These are phyloP conservation scores for Ceratopteris richardii DNA, from an alignment of 75 land plant genomes.

Conservation along the genomic window DNA sequence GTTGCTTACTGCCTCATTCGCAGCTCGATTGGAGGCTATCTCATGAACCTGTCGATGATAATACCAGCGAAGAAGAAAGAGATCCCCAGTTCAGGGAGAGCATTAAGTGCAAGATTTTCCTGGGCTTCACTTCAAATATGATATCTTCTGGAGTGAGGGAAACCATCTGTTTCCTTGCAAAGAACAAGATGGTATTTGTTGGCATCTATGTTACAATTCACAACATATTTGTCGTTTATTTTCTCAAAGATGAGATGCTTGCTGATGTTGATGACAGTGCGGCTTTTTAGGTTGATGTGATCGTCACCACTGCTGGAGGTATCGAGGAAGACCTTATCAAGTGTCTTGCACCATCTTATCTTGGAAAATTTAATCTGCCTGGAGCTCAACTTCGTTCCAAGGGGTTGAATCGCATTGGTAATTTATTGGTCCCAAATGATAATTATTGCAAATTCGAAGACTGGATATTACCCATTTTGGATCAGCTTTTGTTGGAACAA, in stretches of 20 bases:
- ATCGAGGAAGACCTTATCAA: constrained; percentile 96
- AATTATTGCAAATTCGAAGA: constrained; percentile 98
- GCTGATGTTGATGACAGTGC: not conserved
- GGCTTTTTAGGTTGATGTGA: constrained; percentile 65
- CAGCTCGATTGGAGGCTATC: constrained; percentile 90
- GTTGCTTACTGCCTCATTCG: too few relatives aligned
- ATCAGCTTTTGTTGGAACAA: constrained; percentile 78
- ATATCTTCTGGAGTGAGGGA: constrained; percentile 87
- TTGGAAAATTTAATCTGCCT: constrained; percentile 73
- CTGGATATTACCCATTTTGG: constrained; percentile 86
- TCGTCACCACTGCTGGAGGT: constrained; percentile 94
- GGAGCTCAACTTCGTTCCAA: constrained; percentile 72
- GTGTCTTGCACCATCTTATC: constrained; percentile 83
- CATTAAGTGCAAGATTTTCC: constrained; percentile 76
- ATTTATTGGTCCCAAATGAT: constrained; percentile 87
- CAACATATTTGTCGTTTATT: too few relatives aligned
- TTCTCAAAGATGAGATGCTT: not conserved
- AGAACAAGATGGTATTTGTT: constrained; percentile 60
- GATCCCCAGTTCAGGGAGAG: constrained; percentile 43
- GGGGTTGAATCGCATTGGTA: constrained; percentile 91
- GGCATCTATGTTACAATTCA: too few relatives aligned
- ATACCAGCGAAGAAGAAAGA: constrained; percentile 44
- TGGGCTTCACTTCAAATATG: constrained; percentile 92
- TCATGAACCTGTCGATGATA: constrained; percentile 45
- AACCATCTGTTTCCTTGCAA: constrained; percentile 60